Conservation (phyloP, 768 basidiomycete species). For the Termitomyces sp. region DNA sequence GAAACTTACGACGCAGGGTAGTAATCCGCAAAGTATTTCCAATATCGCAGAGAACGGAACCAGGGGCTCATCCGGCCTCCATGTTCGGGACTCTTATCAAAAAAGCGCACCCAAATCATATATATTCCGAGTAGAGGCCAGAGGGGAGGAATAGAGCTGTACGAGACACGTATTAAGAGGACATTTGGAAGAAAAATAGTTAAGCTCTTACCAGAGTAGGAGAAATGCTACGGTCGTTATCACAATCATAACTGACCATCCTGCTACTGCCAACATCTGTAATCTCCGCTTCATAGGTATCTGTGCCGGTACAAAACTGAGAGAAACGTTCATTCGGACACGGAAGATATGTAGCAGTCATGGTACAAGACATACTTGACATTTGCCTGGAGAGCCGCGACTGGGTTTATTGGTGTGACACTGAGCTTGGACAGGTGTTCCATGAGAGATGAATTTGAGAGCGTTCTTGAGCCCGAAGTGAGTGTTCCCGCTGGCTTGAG, state of each 20-base stretch:
- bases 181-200: not conserved
- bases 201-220: constrained; percentile 64
- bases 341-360: not conserved
- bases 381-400: constrained; percentile 63
- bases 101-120: constrained; percentile 66
- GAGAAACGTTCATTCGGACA: not conserved
- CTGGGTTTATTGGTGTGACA: constrained; percentile 53
- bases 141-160: constrained; percentile 79
- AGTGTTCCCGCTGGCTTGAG: constrained; percentile 17
- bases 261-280: constrained; percentile 85
- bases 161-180: not conserved
- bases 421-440: constrained; percentile 58
- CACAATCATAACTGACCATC: constrained; percentile 82
- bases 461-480: constrained; percentile 36
- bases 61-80: constrained; percentile 70
- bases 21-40: constrained; percentile 90
- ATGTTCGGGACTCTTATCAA: constrained; percentile 72
- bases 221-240: constrained; percentile 65
- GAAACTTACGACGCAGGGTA: constrained; percentile 83
- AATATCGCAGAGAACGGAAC: constrained; percentile 67
- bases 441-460: constrained; percentile 60
- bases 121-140: constrained; percentile 86
- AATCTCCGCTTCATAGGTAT: constrained; percentile 83
- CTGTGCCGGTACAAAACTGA: constrained; percentile 78
- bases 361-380: constrained; percentile 51